Percentiles rank a stretch among this genome's conserved stretches.
These are phyloP conservation scores for Cardiospermum halicacabum DNA, from an alignment of 345 rosid genomes.

Conservation along the genomic window DNA sequence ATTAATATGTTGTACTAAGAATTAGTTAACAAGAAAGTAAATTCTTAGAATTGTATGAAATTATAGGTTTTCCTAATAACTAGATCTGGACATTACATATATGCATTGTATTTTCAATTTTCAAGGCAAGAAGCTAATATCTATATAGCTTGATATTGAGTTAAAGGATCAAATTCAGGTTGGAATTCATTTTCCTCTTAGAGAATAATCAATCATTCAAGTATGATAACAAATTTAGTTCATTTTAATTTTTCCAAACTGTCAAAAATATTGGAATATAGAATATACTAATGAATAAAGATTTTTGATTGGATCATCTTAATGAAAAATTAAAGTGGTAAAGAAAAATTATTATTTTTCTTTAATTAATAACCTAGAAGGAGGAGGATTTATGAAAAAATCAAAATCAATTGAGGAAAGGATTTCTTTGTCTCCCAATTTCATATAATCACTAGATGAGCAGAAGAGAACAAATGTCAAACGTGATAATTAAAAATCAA, in stretches of 20 bases:
- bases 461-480: constrained; percentile 3
- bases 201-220: no score
- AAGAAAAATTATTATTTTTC: neutral
- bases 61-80: neutral
- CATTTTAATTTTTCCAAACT: no score
- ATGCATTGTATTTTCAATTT: neutral
- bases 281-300: constrained; percentile 1
- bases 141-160: no score
- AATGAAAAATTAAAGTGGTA: neutral
- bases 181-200: no score
- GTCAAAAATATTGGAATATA: no score
- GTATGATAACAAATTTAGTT: no score
- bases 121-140: neutral
- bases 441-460: neutral
- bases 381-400: neutral
- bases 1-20: no score
- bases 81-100: neutral
- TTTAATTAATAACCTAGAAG: neutral
- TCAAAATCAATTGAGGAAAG: constrained; percentile 3
- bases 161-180: no score
- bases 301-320: neutral
- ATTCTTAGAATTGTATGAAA: neutral
- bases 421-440: neutral
- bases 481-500: constrained; percentile 15
- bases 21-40: no score